Conservation (phyloP, 768 basidiomycete genomes). For the Lactarius psammicola region DNA sequence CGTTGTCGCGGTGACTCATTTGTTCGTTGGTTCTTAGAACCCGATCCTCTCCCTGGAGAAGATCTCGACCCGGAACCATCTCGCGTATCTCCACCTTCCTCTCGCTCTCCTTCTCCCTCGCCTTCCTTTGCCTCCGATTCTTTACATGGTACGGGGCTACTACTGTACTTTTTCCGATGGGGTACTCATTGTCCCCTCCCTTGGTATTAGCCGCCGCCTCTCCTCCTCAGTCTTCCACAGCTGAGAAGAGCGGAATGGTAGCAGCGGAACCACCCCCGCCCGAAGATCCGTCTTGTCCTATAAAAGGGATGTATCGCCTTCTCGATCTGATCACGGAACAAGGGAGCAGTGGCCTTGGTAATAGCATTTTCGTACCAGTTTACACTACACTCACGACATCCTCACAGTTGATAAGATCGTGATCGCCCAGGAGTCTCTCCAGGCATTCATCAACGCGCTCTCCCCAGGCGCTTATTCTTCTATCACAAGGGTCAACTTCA, state of each 20-base stretch:
- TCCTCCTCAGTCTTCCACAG: not conserved
- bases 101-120: not conserved
- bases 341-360: constrained; percentile 53
- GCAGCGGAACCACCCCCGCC: not conserved
- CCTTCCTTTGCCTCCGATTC: not conserved
- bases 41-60: not conserved
- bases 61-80: not conserved
- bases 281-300: constrained; percentile 24
- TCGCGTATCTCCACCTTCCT: not conserved
- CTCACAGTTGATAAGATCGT: constrained; percentile 59
- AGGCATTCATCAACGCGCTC: constrained; percentile 47
- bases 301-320: constrained; percentile 52
- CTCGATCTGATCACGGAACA: constrained; percentile 54
- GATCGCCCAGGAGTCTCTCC: constrained; percentile 52
- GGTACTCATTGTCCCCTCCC: not conserved
- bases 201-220: not conserved
- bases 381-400: not conserved
- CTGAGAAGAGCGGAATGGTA: not conserved
- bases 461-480: constrained; percentile 52
- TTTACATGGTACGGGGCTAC: not conserved
- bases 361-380: constrained; percentile 8
- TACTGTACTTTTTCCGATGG: not conserved
- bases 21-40: not conserved
- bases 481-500: constrained; percentile 57
- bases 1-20: not conserved